Evolutionary conservation across 495 filamentous ascomycete species (phyloP).

Genomic region (Penicillium desertorum): DNA sequence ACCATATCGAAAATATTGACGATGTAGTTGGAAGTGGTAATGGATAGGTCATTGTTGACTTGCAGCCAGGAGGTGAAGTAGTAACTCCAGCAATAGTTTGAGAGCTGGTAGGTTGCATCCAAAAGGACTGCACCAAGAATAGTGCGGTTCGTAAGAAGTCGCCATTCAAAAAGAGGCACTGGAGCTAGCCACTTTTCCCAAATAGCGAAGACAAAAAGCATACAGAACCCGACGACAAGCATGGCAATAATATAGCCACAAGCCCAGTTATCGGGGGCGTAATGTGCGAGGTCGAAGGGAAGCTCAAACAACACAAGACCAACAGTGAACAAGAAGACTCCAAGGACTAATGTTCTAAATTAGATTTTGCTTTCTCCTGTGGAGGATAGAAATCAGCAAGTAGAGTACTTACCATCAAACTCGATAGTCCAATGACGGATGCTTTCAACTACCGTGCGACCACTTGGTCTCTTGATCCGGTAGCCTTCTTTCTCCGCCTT

Average conservation of each 20-base stretch:
- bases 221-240: constrained; percentile 50
- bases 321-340: constrained; percentile 53
- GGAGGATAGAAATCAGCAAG: too few relatives aligned
- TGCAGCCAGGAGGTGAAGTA: constrained; percentile 65
- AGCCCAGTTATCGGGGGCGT: constrained; percentile 39
- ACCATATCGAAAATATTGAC: constrained; percentile 48
- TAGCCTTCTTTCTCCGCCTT: constrained; percentile 48
- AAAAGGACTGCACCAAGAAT: constrained; percentile 54
- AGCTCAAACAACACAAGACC: constrained; percentile 60
- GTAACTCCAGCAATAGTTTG: constrained; percentile 40
- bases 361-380: too few relatives aligned
- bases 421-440: constrained; percentile 13
- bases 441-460: constrained; percentile 9
- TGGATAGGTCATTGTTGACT: constrained; percentile 59
- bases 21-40: constrained; percentile 54
- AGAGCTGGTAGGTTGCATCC: constrained; percentile 52
- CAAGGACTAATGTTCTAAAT: constrained; percentile 21
- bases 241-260: constrained; percentile 51
- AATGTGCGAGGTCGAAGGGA: constrained; percentile 48
- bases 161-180: constrained; percentile 51
- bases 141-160: constrained; percentile 45
- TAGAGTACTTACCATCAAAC: constrained; percentile 14
- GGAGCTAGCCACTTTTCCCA: constrained; percentile 55
- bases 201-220: constrained; percentile 52
- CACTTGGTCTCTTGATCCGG: constrained; percentile 28